Percentiles rank a stretch among this genome's conserved stretches.
Conservation (phyloP, 306 rosid genomes). For the Arachis stenosperma region DNA sequence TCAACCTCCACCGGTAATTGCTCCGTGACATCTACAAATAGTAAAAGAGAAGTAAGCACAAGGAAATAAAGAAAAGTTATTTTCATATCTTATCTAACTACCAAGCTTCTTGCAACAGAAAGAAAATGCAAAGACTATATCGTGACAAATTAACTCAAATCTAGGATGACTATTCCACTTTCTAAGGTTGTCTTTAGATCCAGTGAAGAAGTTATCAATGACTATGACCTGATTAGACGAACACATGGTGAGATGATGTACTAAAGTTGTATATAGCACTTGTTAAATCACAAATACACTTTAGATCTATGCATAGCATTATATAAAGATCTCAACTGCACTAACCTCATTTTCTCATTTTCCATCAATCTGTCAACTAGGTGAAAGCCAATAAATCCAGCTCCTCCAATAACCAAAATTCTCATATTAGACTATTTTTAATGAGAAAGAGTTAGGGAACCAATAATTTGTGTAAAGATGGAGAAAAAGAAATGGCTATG, state of each 20-base stretch:
- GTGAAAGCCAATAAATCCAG: conserved; percentile 98
- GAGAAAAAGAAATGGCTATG: not conserved
- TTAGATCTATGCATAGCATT: conserved; percentile 3
- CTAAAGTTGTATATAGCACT: conserved; percentile 13
- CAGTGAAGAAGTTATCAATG: conserved; percentile 89
- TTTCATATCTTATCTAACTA: conserved; percentile 19
- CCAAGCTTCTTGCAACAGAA: not conserved
- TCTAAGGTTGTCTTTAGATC: conserved; percentile 87
- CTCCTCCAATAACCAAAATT: conserved; percentile 96
- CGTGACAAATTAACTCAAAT: conserved; percentile 93
- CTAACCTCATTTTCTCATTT: conserved; percentile 90
- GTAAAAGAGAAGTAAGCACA: conserved; percentile 22
- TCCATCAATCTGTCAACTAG: conserved; percentile 87
- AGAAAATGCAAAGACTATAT: conserved; percentile 44
- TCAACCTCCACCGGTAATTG: conserved; percentile 87
- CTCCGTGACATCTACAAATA: conserved; percentile 81
- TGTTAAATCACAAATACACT: conserved; percentile 26
- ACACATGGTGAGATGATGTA: conserved; percentile 4
- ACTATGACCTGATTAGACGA: conserved; percentile 71
- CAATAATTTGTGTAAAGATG: not conserved
- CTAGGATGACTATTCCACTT: conserved; percentile 95
- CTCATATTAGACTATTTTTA: conserved; percentile 84
- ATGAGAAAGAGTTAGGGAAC: conserved; percentile 15
- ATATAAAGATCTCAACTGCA: conserved; percentile 1
- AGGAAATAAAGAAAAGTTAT: not conserved